A percentile compares a stretch with the other conserved stretches of the same genome.
Conservation (phyloP, 176 grass and related monocot species). For the Canna indica region DNA sequence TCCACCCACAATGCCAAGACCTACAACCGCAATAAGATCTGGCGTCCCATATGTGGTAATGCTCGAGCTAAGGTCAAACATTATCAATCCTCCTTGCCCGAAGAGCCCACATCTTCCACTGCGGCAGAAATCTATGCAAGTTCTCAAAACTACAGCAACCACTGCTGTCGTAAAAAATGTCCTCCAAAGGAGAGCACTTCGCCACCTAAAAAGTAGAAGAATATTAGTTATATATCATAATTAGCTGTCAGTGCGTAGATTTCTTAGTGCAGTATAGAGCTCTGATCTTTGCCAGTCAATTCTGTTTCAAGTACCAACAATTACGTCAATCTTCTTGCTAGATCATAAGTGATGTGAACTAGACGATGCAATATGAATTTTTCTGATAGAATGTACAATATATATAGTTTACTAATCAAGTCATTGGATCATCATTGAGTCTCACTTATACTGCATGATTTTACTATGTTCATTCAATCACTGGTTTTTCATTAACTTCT, state of each 20-base stretch:
- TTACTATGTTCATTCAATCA: not conserved
- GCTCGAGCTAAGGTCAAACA: constrained; percentile 54
- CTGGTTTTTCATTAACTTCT: not conserved
- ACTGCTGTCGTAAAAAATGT: constrained; percentile 63
- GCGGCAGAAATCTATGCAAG: constrained; percentile 45
- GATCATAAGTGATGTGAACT: not conserved
- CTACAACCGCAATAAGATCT: constrained; percentile 24
- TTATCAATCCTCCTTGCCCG: constrained; percentile 63
- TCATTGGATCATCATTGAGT: not conserved
- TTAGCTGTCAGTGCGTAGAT: not conserved
- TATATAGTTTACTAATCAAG: not conserved
- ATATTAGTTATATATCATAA: not conserved
- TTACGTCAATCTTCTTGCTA: not conserved
- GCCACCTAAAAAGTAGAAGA: constrained; percentile 37
- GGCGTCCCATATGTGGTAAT: constrained; percentile 20
- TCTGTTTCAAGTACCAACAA: no score
- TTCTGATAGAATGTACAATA: no score
- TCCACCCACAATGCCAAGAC: constrained; percentile 38
- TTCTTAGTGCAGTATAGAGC: no score
- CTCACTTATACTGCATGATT: not conserved
- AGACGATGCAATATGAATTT: no score
- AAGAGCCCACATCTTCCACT: constrained; percentile 56
- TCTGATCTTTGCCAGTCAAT: not conserved
- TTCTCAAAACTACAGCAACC: constrained; percentile 38
- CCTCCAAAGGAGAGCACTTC: constrained; percentile 67